Evolutionary conservation across 2,329 filamentous ascomycete species (phyloP).

Genomic region (Botrytis sinoallii): DNA sequence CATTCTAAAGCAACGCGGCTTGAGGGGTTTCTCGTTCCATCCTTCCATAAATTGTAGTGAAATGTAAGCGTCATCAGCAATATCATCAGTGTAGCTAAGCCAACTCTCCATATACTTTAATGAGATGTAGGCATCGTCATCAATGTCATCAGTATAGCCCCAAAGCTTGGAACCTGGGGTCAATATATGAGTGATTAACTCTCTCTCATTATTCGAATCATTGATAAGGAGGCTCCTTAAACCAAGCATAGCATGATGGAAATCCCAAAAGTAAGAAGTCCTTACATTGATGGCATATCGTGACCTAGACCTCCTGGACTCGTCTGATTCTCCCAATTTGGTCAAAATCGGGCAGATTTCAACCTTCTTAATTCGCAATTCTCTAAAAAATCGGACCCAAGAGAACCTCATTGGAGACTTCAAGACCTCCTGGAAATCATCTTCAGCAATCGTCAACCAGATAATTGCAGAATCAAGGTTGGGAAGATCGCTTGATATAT

Average conservation of each 20-base stretch:
- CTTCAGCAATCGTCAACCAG: background rate
- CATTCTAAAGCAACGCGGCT: background rate
- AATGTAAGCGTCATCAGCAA: background rate
- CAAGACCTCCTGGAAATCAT: background rate
- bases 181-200: background rate
- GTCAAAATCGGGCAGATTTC: background rate
- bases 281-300: rapidly evolving
- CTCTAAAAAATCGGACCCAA: background rate
- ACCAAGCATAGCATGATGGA: background rate
- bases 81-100: background rate
- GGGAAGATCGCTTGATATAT: background rate
- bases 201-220: background rate
- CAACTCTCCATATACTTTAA: background rate
- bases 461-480: background rate
- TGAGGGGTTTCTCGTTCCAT: background rate
- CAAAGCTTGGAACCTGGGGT: background rate
- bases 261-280: rapidly evolving
- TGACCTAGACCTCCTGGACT: background rate
- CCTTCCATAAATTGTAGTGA: background rate
- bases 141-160: background rate
- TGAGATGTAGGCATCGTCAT: background rate
- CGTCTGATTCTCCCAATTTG: background rate
- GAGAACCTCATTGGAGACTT: background rate
- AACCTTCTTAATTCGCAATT: background rate
- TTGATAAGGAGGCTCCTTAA: background rate